Conservation (phyloP, 2,329 filamentous ascomycete genomes). For the Scolecobasidium constrictum region DNA sequence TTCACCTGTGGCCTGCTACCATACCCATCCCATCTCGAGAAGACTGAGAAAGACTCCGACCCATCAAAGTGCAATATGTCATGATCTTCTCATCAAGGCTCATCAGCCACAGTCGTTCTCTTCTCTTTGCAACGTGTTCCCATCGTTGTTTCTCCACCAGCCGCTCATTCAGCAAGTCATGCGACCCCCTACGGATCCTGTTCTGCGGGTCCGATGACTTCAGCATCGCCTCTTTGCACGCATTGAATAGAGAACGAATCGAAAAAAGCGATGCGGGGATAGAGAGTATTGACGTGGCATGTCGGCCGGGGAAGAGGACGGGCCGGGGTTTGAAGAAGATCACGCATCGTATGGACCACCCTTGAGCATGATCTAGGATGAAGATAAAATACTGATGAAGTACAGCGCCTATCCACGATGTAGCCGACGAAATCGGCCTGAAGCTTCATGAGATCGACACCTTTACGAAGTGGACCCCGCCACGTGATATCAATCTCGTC, state of each 20-base stretch:
- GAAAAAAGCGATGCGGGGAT: slow-evolving; percentile 20
- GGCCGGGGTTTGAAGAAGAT: slow-evolving; percentile 64
- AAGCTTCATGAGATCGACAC: slow-evolving; percentile 66
- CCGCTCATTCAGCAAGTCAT: too few species aligned
- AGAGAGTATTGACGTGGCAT: slow-evolving; percentile 74
- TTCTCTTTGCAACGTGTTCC: too few species aligned
- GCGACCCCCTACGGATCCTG: slow-evolving; percentile 62
- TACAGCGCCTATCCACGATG: slow-evolving; percentile 60
- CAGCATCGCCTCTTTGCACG: slow-evolving; percentile 65
- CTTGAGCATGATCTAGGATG: not conserved
- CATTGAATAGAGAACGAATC: slow-evolving; percentile 52
- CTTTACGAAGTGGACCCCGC: slow-evolving; percentile 64
- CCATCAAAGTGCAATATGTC: slow-evolving; percentile 12
- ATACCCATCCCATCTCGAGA: too few species aligned
- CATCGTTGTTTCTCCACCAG: too few species aligned
- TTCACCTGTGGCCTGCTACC: too few species aligned
- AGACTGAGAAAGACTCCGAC: too few species aligned
- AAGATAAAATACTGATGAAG: not conserved
- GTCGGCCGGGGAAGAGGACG: slow-evolving; percentile 64
- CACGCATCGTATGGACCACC: slow-evolving; percentile 45
- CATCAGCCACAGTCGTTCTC: not conserved
- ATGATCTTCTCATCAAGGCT: not conserved
- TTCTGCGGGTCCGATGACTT: slow-evolving; percentile 94
- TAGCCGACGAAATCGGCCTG: slow-evolving; percentile 54
- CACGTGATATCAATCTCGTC: slow-evolving; percentile 51